Evolutionary conservation across 2,329 filamentous ascomycete species (phyloP).

Genomic region (Talaromyces amestolkiae): DNA sequence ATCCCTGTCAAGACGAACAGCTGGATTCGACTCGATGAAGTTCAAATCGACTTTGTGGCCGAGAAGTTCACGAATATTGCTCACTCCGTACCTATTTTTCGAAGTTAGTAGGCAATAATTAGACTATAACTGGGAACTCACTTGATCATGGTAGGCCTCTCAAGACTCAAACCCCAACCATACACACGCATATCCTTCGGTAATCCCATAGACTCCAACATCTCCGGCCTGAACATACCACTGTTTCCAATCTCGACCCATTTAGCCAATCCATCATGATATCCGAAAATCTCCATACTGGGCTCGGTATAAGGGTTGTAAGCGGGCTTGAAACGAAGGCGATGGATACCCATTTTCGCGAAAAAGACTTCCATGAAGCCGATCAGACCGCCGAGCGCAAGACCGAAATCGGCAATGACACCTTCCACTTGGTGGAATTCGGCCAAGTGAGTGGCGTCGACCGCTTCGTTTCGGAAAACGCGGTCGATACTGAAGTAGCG

Average conservation of each 20-base stretch:
- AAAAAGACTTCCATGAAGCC: slow-evolving; percentile 96
- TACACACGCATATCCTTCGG: slow-evolving; percentile 90
- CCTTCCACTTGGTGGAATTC: slow-evolving; percentile 99
- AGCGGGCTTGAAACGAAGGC: slow-evolving; percentile 92
- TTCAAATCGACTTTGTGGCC: slow-evolving; percentile 93
- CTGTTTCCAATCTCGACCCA: slow-evolving; percentile 97
- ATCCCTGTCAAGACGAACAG: slow-evolving; percentile 83
- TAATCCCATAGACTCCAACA: slow-evolving; percentile 91
- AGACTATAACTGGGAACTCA: slow-evolving; percentile 46
- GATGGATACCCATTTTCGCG: slow-evolving; percentile 84
- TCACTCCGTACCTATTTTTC: slow-evolving; percentile 61
- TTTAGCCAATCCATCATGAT: slow-evolving; percentile 82
- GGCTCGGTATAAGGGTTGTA: slow-evolving; percentile 96
- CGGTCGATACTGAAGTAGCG: slow-evolving; percentile 98
- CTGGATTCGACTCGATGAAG: slow-evolving; percentile 89
- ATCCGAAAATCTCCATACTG: slow-evolving; percentile 97
- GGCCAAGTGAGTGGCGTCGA: slow-evolving; percentile 92
- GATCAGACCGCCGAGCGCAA: slow-evolving; percentile 90
- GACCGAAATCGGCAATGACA: slow-evolving; percentile 92
- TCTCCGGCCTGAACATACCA: slow-evolving; percentile 98
- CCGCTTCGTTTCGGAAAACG: slow-evolving; percentile 96
- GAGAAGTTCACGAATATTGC: slow-evolving; percentile 86
- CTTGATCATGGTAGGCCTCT: slow-evolving; percentile 98
- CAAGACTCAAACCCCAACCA: slow-evolving; percentile 86
- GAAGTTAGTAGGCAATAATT: not conserved